Percentiles rank a stretch among this genome's conserved stretches.
Evolutionary conservation across 495 filamentous ascomycete genomes (phyloP).

Genomic region (Articulospora tetracladia): DNA sequence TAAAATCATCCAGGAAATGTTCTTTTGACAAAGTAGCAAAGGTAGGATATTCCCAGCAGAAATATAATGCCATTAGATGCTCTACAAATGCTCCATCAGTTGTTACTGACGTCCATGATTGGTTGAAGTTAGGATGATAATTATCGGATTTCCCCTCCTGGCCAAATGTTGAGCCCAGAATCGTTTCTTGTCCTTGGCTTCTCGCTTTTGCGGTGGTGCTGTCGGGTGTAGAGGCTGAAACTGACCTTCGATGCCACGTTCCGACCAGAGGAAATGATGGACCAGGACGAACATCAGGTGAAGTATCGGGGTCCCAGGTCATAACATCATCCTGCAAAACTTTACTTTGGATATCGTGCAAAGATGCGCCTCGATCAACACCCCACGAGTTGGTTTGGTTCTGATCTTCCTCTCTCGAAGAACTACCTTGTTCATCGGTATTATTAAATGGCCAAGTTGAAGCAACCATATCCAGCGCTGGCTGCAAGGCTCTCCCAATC

Average conservation of each 20-base stretch:
- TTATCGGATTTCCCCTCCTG: neutral
- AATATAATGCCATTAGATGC: conserved; percentile 68
- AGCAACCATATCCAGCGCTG: neutral
- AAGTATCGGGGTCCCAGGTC: conserved; percentile 16
- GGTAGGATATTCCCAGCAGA: conserved; percentile 78
- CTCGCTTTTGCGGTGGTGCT: neutral
- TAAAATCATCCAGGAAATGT: conserved; percentile 66
- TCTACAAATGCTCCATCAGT: conserved; percentile 51
- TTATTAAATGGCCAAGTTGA: conserved; percentile 2
- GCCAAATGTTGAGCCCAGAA: conserved; percentile 15
- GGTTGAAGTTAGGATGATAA: neutral
- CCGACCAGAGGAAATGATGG: conserved; percentile 8
- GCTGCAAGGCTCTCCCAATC: conserved; percentile 10
- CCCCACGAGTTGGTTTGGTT: neutral
- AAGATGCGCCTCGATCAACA: neutral
- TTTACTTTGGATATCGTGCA: neutral
- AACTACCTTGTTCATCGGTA: neutral
- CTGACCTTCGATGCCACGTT: conserved; percentile 13
- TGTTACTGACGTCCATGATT: conserved; percentile 59
- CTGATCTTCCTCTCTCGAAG: neutral
- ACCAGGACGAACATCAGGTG: neutral
- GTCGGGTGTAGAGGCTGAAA: neutral
- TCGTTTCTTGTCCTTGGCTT: conserved; percentile 7
- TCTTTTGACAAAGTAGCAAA: conserved; percentile 68
- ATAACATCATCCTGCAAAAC: conserved; percentile 3